Evolutionary conservation across 768 basidiomycete genomes (phyloP).

Genomic region (Phylloporus sp.): DNA sequence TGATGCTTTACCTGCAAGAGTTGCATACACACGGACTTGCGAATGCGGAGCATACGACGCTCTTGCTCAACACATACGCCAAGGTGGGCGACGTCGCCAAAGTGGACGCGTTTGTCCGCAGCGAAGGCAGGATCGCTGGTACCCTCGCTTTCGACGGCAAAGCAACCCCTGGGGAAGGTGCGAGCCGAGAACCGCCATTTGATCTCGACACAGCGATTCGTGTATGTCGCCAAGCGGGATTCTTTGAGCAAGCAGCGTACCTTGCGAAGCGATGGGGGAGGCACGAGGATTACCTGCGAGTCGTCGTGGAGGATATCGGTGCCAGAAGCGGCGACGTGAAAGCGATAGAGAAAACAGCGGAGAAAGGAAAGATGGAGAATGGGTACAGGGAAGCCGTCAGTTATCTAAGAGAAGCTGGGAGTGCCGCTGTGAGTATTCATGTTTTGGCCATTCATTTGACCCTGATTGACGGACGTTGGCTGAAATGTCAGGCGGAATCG

Average conservation of each 20-base stretch:
- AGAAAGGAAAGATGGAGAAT: constrained; percentile 35
- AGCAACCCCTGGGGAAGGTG: constrained; percentile 33
- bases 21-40: constrained; percentile 86
- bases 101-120: constrained; percentile 89
- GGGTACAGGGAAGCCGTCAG: constrained; percentile 69
- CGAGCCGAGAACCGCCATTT: constrained; percentile 77
- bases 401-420: constrained; percentile 77
- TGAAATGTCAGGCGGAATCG: constrained; percentile 66
- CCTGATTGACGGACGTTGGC: not conserved
- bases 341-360: constrained; percentile 9
- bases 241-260: constrained; percentile 92
- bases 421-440: constrained; percentile 61
- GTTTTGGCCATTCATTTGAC: not conserved
- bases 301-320: constrained; percentile 90
- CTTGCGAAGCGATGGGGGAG: constrained; percentile 87
- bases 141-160: constrained; percentile 16
- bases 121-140: constrained; percentile 57
- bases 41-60: constrained; percentile 94
- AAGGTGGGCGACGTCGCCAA: constrained; percentile 90
- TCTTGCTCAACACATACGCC: constrained; percentile 95
- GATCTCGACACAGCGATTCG: constrained; percentile 96
- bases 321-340: constrained; percentile 8
- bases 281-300: constrained; percentile 90
- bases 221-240: constrained; percentile 94
- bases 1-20: constrained; percentile 95